Evolutionary conservation across 1,284 basidiomycete genomes (phyloP).

Genomic region (Apiotrichum domesticum): DNA sequence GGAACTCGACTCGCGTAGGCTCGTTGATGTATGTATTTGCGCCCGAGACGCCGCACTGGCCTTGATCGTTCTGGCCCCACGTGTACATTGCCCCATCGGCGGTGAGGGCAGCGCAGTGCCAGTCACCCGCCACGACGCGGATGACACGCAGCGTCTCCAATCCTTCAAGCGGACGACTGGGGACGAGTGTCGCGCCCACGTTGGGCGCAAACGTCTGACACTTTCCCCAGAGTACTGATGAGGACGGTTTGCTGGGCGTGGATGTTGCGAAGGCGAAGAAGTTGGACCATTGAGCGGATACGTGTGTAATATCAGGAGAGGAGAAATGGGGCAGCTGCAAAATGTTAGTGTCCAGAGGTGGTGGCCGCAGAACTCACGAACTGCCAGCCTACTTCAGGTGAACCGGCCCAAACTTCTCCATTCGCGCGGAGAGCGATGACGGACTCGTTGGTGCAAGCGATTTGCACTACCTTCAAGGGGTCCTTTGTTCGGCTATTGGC

Average conservation of each 20-base stretch:
- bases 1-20: constrained; percentile 65
- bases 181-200: constrained; percentile 28
- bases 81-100: constrained; percentile 67
- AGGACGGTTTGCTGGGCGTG: constrained; percentile 50
- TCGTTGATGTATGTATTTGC: constrained; percentile 12
- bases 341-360: background rate
- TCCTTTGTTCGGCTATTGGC: constrained; percentile 11
- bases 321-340: constrained; percentile 36
- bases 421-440: constrained; percentile 62
- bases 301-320: constrained; percentile 51
- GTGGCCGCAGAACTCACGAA: constrained; percentile 54
- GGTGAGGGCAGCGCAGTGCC: constrained; percentile 79
- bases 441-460: constrained; percentile 63
- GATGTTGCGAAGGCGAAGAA: constrained; percentile 75
- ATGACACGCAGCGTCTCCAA: constrained; percentile 70
- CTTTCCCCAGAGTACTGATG: constrained; percentile 25
- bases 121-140: constrained; percentile 80
- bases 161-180: constrained; percentile 57
- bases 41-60: constrained; percentile 64
- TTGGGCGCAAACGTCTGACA: constrained; percentile 23
- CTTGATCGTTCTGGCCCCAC: constrained; percentile 72
- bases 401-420: constrained; percentile 41
- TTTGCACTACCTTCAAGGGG: constrained; percentile 59
- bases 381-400: background rate
- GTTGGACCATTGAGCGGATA: constrained; percentile 73